Base-by-base conservation (phyloP, 345 rosid species). In the Syzygium oleosum region DNA sequence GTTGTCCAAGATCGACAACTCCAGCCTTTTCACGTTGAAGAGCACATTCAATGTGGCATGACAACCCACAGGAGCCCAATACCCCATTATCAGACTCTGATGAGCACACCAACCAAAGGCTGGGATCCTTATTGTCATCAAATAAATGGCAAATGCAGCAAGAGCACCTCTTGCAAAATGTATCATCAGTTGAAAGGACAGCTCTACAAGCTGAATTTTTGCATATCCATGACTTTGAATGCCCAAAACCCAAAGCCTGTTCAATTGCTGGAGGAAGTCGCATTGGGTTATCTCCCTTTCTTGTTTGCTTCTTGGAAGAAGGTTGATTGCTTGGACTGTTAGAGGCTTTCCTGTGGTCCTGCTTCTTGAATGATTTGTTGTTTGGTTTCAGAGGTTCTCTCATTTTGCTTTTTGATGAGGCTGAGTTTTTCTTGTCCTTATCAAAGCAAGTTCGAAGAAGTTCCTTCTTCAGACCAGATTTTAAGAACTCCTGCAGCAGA, bases 1-100 rank as follows among this genome's bases (percentile, higher is more conserved):
- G 85, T 88, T 95, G 98, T 84, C 98, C 98, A 87, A 93, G 94
- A 92, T 95, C 93, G 58, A 94, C 93, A 83, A 95, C 98, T 58
- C 99, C 99, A 46, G 94, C 98, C 91, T 98, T 97, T 88, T 94
- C 91, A 27, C 88, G 93, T 88, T 92, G 95, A 88, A 98, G 96
- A 38, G 98, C 99, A 92, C 99, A 98, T 87, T 96, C 99, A 51
- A 97, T 91, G 54, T 98, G 99, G 91, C 99, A 98, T 55, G 99
- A 96, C 54, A 95, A 89, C 53, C 98, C 98, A 89, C 99, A 98
- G 87, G 95, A 95, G 85, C 94, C 98, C 86, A 54, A 54, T 73
- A 87, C 93, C 88, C 92, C 87, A 19, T 73, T 38, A 85, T 91
- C 93, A 87, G 90, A 91, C 51, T 93, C 97, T 79, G 97, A 91